Conservation (phyloP, 768 basidiomycete genomes). For the Auriscalpium orientale region DNA sequence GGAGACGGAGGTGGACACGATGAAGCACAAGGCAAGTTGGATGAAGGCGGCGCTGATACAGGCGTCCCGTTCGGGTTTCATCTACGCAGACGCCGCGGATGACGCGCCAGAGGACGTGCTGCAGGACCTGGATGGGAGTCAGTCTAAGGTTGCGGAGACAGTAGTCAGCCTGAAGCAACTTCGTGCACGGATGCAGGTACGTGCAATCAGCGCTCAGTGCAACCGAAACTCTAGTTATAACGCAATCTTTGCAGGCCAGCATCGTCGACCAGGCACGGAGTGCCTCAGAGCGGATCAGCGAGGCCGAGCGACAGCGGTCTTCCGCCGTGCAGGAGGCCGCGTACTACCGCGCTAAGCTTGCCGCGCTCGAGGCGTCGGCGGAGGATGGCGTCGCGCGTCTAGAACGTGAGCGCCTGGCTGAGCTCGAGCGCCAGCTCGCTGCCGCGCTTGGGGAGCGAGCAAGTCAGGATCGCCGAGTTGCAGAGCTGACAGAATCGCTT, state of each 20-base stretch:
- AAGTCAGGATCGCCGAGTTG: conserved; percentile 60
- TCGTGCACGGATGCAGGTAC: conserved; percentile 78
- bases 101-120: conserved; percentile 25
- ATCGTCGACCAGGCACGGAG: conserved; percentile 69
- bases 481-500: conserved; percentile 66
- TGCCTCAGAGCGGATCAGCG: conserved; percentile 69
- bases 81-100: conserved; percentile 42
- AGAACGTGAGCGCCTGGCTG: conserved; percentile 69
- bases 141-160: conserved; percentile 56
- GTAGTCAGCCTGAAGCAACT: conserved; percentile 82
- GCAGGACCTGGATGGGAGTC: conserved; percentile 34
- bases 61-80: conserved; percentile 74
- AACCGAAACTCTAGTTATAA: background rate
- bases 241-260: conserved; percentile 39
- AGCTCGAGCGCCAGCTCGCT: conserved; percentile 68
- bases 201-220: conserved; percentile 15
- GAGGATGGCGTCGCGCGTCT: conserved; percentile 58
- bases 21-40: conserved; percentile 77
- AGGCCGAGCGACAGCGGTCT: conserved; percentile 68
- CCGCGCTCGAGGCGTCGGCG: conserved; percentile 69
- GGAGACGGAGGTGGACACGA: conserved; percentile 70
- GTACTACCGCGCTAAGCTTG: conserved; percentile 92
- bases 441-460: conserved; percentile 54
- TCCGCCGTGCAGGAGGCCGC: conserved; percentile 90
- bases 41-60: conserved; percentile 73